A percentile compares a stretch with the other conserved stretches of the same genome.
Conservation (phyloP, 2,329 filamentous ascomycete species). For the Exophiala aquamarina region DNA sequence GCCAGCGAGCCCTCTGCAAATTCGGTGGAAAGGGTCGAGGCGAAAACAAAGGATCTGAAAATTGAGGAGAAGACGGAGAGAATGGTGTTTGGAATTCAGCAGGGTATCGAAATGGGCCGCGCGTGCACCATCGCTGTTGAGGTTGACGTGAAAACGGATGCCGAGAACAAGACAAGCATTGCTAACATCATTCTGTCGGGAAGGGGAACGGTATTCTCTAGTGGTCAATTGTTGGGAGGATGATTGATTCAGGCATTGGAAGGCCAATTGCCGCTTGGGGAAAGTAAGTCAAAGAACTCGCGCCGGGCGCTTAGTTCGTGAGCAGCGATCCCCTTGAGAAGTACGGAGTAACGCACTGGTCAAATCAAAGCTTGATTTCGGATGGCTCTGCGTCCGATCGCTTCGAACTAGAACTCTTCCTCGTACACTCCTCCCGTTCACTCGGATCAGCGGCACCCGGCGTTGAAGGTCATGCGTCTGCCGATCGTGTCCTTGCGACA, state of each 20-base stretch:
- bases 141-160: slow-evolving; percentile 44
- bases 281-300: too few relatives aligned
- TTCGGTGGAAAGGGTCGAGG: slow-evolving; percentile 42
- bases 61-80: slow-evolving; percentile 41
- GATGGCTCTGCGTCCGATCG: too few relatives aligned
- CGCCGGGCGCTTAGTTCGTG: too few relatives aligned
- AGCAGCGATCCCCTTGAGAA: slow-evolving; percentile 21
- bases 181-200: slow-evolving; percentile 37
- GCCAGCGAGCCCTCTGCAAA: slow-evolving; percentile 37
- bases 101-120: slow-evolving; percentile 69
- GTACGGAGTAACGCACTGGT: too few relatives aligned
- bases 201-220: slow-evolving; percentile 49
- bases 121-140: slow-evolving; percentile 40
- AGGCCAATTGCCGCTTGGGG: too few relatives aligned
- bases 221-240: slow-evolving; percentile 40
- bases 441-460: too few relatives aligned
- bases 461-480: too few relatives aligned
- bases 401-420: too few relatives aligned
- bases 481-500: too few relatives aligned
- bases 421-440: too few relatives aligned
- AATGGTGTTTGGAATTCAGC: slow-evolving; percentile 55
- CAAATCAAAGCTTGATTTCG: too few relatives aligned
- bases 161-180: slow-evolving; percentile 47
- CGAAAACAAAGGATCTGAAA: slow-evolving; percentile 32
- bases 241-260: slow-evolving; percentile 5